Percentiles rank a stretch among this genome's conserved stretches.
These are phyloP conservation scores for Hanseniaspora clermontiae DNA, from an alignment of 805 yeast species.

Conservation along the genomic window DNA sequence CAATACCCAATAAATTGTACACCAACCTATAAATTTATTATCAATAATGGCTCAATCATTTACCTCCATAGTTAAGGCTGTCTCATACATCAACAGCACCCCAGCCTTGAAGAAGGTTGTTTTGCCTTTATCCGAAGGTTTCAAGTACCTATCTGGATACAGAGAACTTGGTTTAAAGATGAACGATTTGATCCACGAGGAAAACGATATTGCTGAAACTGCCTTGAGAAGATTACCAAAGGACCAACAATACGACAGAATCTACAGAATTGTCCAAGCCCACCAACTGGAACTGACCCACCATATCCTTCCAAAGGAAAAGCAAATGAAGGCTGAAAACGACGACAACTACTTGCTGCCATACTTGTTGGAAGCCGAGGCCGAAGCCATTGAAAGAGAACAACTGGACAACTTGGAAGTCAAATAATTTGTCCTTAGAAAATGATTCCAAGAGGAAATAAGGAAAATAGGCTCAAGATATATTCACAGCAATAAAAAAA, in stretches of 20 bases:
- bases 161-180: constrained; percentile 86
- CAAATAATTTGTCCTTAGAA: constrained; percentile 17
- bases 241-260: constrained; percentile 76
- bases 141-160: constrained; percentile 72
- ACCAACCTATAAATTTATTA: background rate
- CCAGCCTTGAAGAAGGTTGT: constrained; percentile 66
- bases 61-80: constrained; percentile 58
- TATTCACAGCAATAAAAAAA: background rate
- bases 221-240: constrained; percentile 81
- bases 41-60: constrained; percentile 34
- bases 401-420: constrained; percentile 69
- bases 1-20: constrained; percentile 1
- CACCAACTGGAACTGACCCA: constrained; percentile 77
- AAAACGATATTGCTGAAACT: constrained; percentile 71
- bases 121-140: constrained; percentile 68
- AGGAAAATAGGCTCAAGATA: too few relatives aligned
- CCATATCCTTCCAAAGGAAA: constrained; percentile 68
- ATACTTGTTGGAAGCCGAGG: constrained; percentile 85
- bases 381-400: constrained; percentile 74
- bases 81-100: constrained; percentile 68
- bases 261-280: constrained; percentile 83
- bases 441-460: too few relatives aligned
- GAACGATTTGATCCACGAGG: constrained; percentile 81
- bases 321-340: constrained; percentile 68
- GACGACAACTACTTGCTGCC: constrained; percentile 77